These are phyloP conservation scores for Ogataea pilisensis DNA, from an alignment of 805 yeast species.

Conservation along the genomic window DNA sequence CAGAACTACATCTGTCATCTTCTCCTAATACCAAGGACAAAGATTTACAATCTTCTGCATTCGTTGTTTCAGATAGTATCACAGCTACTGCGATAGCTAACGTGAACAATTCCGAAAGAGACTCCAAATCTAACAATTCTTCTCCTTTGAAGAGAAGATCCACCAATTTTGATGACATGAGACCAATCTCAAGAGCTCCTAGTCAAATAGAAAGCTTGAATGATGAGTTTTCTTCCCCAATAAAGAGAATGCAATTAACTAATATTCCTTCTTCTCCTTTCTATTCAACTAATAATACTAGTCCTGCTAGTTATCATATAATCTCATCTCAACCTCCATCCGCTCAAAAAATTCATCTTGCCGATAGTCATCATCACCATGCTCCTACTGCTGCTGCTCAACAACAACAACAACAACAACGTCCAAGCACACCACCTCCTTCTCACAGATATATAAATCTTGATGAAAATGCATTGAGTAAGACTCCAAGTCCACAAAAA, in stretches of 20 bases:
- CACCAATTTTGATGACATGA: constrained; percentile 11
- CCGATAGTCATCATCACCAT: neutral
- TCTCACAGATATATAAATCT: constrained; percentile 13
- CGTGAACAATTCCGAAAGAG: constrained; percentile 10
- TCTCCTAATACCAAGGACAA: no score
- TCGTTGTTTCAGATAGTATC: constrained; percentile 10
- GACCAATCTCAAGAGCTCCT: constrained; percentile 5
- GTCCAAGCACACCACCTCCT: constrained; percentile 31
- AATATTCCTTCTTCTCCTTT: constrained; percentile 30
- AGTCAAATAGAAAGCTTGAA: constrained; percentile 6
- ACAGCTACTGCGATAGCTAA: constrained; percentile 18
- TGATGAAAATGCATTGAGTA: constrained; percentile 15
- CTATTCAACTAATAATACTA: constrained; percentile 16
- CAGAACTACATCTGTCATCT: no score
- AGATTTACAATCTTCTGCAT: no score
- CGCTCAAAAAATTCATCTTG: constrained; percentile 7
- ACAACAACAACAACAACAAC: constrained; percentile 16
- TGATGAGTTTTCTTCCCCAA: constrained; percentile 24
- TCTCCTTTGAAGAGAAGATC: constrained; percentile 27
- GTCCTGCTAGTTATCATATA: constrained; percentile 12
- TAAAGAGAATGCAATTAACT: constrained; percentile 22
- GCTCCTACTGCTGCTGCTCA: constrained; percentile 5
- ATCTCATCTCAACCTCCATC: constrained; percentile 15
- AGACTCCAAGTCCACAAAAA: constrained; percentile 17
- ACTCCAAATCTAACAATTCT: neutral